A percentile compares a stretch with the other conserved stretches of the same genome.
These are phyloP conservation scores for Vanrija sp. DNA, from an alignment of 1,284 basidiomycete genomes.

Conservation along the genomic window DNA sequence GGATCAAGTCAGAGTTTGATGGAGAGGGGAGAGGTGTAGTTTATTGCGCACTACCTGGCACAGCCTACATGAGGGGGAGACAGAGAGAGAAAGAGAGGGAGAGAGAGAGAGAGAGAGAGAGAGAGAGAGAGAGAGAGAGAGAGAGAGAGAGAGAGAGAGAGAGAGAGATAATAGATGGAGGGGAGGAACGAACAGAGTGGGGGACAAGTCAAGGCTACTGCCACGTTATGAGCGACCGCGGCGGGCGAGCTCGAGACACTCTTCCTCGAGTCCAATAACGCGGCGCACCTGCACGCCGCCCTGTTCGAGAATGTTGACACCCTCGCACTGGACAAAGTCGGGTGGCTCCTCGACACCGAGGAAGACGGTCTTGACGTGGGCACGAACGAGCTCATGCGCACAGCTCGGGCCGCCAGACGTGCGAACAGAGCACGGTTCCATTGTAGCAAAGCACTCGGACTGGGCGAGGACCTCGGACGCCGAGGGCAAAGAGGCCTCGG, in stretches of 20 bases:
- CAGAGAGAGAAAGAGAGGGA: not conserved
- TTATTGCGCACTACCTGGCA: not conserved
- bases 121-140: not conserved
- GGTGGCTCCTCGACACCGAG: slow-evolving; percentile 90
- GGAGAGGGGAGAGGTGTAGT: not conserved
- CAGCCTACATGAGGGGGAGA: not conserved
- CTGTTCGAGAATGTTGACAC: slow-evolving; percentile 67
- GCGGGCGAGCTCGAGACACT: slow-evolving; percentile 73
- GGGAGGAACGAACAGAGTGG: too few species aligned
- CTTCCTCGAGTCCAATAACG: slow-evolving; percentile 60
- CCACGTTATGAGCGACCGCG: slow-evolving; percentile 44
- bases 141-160: not conserved
- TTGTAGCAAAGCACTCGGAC: slow-evolving; percentile 72
- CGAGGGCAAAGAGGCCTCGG: slow-evolving; percentile 4
- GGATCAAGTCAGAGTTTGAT: not conserved
- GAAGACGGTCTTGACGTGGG: slow-evolving; percentile 69
- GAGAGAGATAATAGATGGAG: not conserved
- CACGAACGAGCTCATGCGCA: slow-evolving; percentile 74
- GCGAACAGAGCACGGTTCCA: slow-evolving; percentile 92
- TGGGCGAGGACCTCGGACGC: slow-evolving; percentile 19
- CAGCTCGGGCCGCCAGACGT: slow-evolving; percentile 85
- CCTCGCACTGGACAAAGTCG: slow-evolving; percentile 93
- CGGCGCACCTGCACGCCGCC: slow-evolving; percentile 74
- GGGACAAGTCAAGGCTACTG: too few species aligned
- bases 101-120: not conserved